Conservation (phyloP, 2,329 filamentous ascomycete genomes). For the Cladophialophora psammophila region DNA sequence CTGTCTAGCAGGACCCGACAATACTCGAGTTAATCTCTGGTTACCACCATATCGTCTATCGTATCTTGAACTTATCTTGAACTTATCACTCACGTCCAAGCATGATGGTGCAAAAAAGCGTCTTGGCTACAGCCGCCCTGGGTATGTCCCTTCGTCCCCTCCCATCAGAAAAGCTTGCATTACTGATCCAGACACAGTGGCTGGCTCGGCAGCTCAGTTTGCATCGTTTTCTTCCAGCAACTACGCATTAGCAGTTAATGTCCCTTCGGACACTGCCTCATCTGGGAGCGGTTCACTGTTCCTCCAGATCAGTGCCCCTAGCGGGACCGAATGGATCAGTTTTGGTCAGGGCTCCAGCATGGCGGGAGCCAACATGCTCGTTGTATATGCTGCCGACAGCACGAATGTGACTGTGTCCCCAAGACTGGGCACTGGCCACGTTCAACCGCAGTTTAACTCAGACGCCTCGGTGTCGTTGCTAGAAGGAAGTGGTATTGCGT, state of each 20-base stretch:
- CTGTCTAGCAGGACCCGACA: background rate
- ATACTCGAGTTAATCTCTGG: background rate
- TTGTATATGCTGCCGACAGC: conserved; percentile 63
- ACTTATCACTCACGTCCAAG: conserved; percentile 6
- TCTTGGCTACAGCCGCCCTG: conserved; percentile 30
- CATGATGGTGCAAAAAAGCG: conserved; percentile 27
- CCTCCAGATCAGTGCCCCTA: conserved; percentile 64
- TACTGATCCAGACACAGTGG: conserved; percentile 46
- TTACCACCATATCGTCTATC: background rate
- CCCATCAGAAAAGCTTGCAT: conserved; percentile 16
- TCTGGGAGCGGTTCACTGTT: conserved; percentile 63
- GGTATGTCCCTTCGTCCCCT: conserved; percentile 20
- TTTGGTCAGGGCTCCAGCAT: conserved; percentile 64
- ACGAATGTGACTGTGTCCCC: conserved; percentile 66
- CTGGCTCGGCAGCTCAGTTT: conserved; percentile 36
- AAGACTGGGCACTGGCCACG: conserved; percentile 55
- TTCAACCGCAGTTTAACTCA: conserved; percentile 52
- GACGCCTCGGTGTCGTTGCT: conserved; percentile 57
- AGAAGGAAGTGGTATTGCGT: conserved; percentile 60
- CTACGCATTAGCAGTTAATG: conserved; percentile 55
- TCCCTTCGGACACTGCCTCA: conserved; percentile 60
- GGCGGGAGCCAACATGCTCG: conserved; percentile 65
- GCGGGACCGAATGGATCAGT: conserved; percentile 61
- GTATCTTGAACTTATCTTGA: background rate
- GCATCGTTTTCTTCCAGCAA: conserved; percentile 27